phyloP scores from a whole-genome alignment of 192 early-diverging fungal species.

The Chytriomyces confervae region DNA sequence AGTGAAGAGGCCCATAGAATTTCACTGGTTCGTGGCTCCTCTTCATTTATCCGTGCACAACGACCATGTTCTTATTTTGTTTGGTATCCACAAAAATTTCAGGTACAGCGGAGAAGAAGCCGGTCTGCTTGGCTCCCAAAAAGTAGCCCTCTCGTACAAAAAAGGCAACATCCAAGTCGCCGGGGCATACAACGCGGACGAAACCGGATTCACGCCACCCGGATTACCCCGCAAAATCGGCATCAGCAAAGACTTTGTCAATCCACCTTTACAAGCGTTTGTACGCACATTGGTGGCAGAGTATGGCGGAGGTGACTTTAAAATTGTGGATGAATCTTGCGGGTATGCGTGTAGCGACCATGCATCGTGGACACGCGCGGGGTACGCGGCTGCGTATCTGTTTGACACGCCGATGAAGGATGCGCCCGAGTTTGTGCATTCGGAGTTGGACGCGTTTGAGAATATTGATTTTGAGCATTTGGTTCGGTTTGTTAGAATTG shows the following conservation, averaged over 20 bases:
- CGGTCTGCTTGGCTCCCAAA: conserved; percentile 84
- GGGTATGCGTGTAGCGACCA: conserved; percentile 90
- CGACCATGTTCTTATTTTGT: conserved; percentile 19
- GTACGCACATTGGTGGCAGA: conserved; percentile 58
- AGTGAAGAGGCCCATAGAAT: conserved; percentile 79
- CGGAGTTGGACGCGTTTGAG: conserved; percentile 72
- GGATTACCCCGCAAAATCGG: conserved; percentile 59
- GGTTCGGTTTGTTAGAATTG: conserved; percentile 65
- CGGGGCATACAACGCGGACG: conserved; percentile 77
- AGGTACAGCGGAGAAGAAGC: conserved; percentile 83
- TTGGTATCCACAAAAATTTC: not conserved
- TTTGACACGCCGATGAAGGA: conserved; percentile 46
- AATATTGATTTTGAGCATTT: conserved; percentile 84
- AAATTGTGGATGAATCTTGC: conserved; percentile 69
- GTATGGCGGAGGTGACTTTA: conserved; percentile 65
- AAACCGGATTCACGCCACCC: conserved; percentile 80
- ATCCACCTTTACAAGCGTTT: conserved; percentile 49
- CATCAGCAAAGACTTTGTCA: conserved; percentile 78
- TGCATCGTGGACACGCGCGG: conserved; percentile 81
- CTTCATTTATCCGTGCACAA: too few species aligned
- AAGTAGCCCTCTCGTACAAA: conserved; percentile 72
- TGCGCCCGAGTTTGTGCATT: conserved; percentile 71
- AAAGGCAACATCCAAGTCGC: conserved; percentile 61
- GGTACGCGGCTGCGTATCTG: conserved; percentile 81
- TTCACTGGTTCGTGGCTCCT: conserved; percentile 67